phyloP scores from a whole-genome alignment of 495 filamentous ascomycete species.

The Aspergillus campestris region DNA sequence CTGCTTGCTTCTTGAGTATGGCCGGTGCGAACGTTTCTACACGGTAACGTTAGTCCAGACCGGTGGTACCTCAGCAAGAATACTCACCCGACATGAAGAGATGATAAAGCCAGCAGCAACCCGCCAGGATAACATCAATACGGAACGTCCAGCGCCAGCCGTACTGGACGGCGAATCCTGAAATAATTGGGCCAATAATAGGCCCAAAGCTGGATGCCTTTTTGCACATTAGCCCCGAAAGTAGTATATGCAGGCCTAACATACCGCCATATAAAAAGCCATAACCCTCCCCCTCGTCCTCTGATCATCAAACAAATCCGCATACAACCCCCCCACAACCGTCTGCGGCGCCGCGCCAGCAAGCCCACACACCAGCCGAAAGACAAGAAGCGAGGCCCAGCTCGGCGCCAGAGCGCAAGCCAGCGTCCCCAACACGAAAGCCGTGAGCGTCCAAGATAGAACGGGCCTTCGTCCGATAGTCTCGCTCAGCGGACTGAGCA shows the following conservation, averaged over 20 bases:
- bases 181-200: conserved; percentile 58
- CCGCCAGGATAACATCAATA: conserved; percentile 51
- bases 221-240: conserved; percentile 1
- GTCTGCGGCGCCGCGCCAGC: conserved; percentile 60
- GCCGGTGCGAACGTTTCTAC: conserved; percentile 64
- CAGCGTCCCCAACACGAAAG: conserved; percentile 60
- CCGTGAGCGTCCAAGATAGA: conserved; percentile 50
- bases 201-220: conserved; percentile 61
- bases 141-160: conserved; percentile 63
- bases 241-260: conserved; percentile 11
- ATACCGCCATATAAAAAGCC: conserved; percentile 62
- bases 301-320: conserved; percentile 58
- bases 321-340: conserved; percentile 64
- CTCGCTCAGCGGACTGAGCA: conserved; percentile 65
- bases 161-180: conserved; percentile 49
- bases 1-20: conserved; percentile 55
- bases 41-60: not conserved
- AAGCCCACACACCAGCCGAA: conserved; percentile 57
- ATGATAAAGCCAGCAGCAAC: conserved; percentile 32
- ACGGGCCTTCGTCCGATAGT: conserved; percentile 58
- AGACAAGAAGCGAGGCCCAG: conserved; percentile 57
- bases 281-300: conserved; percentile 57
- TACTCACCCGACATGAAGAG: conserved; percentile 41
- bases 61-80: not conserved
- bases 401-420: conserved; percentile 61